Conservation (phyloP, 2,329 filamentous ascomycete species). For the Verticillium dahliae region DNA sequence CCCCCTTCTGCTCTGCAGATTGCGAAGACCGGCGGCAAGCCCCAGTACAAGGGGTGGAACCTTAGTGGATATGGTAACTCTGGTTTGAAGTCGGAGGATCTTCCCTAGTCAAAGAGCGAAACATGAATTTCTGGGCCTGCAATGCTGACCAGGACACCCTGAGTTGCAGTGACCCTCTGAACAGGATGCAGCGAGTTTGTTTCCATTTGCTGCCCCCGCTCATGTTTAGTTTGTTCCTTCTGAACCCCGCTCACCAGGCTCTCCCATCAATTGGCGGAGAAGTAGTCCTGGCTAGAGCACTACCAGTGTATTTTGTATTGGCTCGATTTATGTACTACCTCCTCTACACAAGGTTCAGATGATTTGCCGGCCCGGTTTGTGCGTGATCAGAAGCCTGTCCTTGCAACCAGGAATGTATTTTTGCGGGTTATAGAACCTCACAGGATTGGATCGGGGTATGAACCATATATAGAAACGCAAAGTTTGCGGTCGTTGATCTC, state of each 20-base stretch:
- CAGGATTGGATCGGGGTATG: too few species aligned
- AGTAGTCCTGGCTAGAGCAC: constrained; percentile 5
- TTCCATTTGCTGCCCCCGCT: not conserved
- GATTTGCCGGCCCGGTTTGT: not conserved
- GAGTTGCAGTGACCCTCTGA: not conserved
- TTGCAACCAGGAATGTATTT: too few species aligned
- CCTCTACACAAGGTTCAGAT: not conserved
- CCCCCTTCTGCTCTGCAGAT: constrained; percentile 20
- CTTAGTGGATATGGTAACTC: constrained; percentile 32
- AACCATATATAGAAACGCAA: too few species aligned
- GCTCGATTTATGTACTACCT: not conserved
- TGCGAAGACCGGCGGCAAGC: constrained; percentile 12
- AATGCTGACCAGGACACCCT: too few species aligned
- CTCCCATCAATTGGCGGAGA: constrained; percentile 6
- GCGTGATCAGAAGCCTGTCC: not conserved
- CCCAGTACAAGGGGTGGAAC: constrained; percentile 32
- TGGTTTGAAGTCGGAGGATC: constrained; percentile 26
- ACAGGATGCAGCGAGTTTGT: not conserved
- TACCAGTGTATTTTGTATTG: constrained; percentile 3
- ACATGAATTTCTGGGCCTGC: not conserved
- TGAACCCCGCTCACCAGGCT: constrained; percentile 3
- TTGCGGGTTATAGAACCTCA: too few species aligned
- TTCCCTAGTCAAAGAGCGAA: constrained; percentile 7
- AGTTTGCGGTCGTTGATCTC: too few species aligned
- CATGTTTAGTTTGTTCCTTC: not conserved